These are phyloP conservation scores for Microdochium bolleyi DNA, from an alignment of 2,329 filamentous ascomycete genomes.

Conservation along the genomic window DNA sequence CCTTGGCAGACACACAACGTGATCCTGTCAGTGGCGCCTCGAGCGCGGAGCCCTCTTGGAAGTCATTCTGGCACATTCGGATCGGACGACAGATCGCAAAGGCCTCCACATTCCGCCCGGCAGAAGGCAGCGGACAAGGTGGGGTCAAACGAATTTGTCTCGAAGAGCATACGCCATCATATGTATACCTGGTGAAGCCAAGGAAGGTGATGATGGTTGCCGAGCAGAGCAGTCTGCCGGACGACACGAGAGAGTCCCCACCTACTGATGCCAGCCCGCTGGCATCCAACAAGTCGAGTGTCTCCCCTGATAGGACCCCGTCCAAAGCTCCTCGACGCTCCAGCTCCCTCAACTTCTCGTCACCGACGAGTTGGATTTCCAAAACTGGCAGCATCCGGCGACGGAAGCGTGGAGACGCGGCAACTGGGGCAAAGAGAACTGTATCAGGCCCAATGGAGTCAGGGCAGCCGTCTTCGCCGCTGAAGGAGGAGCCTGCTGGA, in stretches of 20 bases:
- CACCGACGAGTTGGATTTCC: constrained; percentile 48
- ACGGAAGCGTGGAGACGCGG: constrained; percentile 39
- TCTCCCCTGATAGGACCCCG: constrained; percentile 28
- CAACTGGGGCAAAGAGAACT: constrained; percentile 37
- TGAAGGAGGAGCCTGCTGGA: constrained; percentile 15
- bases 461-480: constrained; percentile 12
- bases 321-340: constrained; percentile 42
- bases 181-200: constrained; percentile 28
- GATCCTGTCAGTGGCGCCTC: constrained; percentile 5
- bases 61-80: constrained; percentile 48
- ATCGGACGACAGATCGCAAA: constrained; percentile 14
- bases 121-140: constrained; percentile 15
- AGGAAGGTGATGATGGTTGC: constrained; percentile 12
- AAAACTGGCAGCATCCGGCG: constrained; percentile 48
- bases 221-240: neutral
- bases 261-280: constrained; percentile 2
- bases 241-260: neutral
- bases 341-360: constrained; percentile 51
- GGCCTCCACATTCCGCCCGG: constrained; percentile 10
- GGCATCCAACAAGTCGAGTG: constrained; percentile 12
- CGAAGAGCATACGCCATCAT: constrained; percentile 21
- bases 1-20: constrained; percentile 9
- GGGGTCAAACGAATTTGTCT: constrained; percentile 19
- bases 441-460: constrained; percentile 40
- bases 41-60: constrained; percentile 29